A percentile compares a stretch with the other conserved stretches of the same genome.
phyloP scores from a whole-genome alignment of 2,329 filamentous ascomycete species.

The Monilinia vaccinii-corymbosi region DNA sequence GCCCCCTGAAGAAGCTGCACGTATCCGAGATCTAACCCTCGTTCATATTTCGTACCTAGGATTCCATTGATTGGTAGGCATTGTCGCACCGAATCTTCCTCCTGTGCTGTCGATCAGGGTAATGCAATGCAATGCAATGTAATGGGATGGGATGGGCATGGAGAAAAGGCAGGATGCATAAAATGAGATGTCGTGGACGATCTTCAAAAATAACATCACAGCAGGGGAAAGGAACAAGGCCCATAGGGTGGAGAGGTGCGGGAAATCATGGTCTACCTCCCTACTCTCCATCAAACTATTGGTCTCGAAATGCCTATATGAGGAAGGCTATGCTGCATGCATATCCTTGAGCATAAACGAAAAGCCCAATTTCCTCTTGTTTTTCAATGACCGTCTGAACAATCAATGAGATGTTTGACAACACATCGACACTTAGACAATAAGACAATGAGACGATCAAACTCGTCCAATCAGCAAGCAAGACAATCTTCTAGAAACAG shows the following conservation, averaged over 20 bases:
- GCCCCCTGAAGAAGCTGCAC: not conserved
- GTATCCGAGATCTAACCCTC: constrained; percentile 6
- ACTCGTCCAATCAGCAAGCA: not conserved
- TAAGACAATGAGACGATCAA: not conserved
- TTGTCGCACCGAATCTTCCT: not conserved
- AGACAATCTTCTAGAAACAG: constrained; percentile 2
- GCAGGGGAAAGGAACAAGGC: not conserved
- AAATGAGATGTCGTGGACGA: not conserved
- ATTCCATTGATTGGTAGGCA: not conserved
- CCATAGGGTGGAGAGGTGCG: not conserved
- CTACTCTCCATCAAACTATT: not conserved
- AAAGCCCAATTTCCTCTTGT: constrained; percentile 1
- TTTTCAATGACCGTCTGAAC: not conserved
- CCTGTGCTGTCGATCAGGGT: not conserved
- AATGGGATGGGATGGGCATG: too few relatives aligned
- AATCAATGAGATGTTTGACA: constrained; percentile 1
- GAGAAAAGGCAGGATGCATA: not conserved
- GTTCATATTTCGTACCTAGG: not conserved
- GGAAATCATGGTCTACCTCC: not conserved
- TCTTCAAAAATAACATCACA: too few relatives aligned
- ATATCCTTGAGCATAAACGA: not conserved
- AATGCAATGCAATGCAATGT: too few relatives aligned
- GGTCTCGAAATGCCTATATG: not conserved
- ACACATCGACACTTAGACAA: not conserved
- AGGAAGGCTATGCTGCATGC: not conserved